These are phyloP conservation scores for Triangularia setosa DNA, from an alignment of 2,329 filamentous ascomycete species.

Conservation along the genomic window DNA sequence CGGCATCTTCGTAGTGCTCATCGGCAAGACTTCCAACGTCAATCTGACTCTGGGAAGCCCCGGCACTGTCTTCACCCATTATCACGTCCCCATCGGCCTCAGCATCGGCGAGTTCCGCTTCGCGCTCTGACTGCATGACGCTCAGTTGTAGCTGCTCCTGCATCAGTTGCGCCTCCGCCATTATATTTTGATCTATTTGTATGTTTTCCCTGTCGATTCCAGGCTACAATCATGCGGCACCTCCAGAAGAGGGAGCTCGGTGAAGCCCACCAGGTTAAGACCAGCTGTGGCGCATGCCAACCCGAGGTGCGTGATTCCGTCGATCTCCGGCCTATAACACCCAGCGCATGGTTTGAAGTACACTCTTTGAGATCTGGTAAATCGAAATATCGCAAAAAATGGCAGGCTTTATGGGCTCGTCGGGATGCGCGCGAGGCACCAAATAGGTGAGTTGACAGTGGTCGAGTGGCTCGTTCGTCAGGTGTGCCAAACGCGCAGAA, in stretches of 20 bases:
- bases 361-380: neutral
- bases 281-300: slow-evolving; percentile 21
- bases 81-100: slow-evolving; percentile 29
- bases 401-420: neutral
- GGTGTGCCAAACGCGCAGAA: slow-evolving; percentile 18
- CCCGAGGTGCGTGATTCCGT: neutral
- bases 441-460: slow-evolving; percentile 7
- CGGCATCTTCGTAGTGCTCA: slow-evolving; percentile 24
- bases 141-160: slow-evolving; percentile 57
- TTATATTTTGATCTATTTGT: slow-evolving; percentile 26
- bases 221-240: neutral
- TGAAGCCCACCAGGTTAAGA: slow-evolving; percentile 16
- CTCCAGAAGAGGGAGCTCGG: slow-evolving; percentile 8
- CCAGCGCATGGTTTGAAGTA: slow-evolving; percentile 15
- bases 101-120: slow-evolving; percentile 40
- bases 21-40: slow-evolving; percentile 22
- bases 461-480: neutral
- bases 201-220: slow-evolving; percentile 8
- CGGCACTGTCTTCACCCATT: slow-evolving; percentile 23
- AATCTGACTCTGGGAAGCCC: slow-evolving; percentile 22
- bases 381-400: neutral
- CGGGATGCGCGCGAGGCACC: slow-evolving; percentile 15
- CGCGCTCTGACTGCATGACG: slow-evolving; percentile 48
- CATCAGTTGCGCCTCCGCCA: slow-evolving; percentile 52
- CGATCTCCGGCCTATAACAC: slow-evolving; percentile 14